Base-by-base conservation (phyloP, 192 early-diverging fungal genomes). In the Irineochytrium annulatum region DNA sequence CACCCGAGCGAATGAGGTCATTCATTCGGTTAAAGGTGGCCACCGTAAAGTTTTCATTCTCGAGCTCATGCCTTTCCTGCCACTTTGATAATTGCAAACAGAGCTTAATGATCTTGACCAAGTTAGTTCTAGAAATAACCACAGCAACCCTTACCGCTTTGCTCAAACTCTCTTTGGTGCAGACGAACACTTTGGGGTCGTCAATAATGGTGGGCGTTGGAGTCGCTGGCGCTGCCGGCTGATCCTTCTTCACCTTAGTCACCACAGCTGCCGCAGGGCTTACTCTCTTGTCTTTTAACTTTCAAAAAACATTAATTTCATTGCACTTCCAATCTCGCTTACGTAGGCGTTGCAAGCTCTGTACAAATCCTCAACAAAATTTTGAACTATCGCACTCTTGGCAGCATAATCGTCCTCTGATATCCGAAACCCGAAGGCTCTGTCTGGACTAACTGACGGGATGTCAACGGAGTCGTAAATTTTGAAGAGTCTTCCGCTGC, bases 401-500 rank as follows among this genome's bases (percentile, higher is more conserved):
- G 60, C 56, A 17, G 31, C 56, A 41, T 82, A 82, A 48, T 77
- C 76, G 3, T 78, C 73, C 20, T 82, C 77, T 4, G 60, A 51
- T 17, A 82, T 39, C 43, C 54, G 48, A 39, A 76, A 79, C 0
- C 69, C 73, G 37, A 74, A 74, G 22, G 65, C 59, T 14, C 52
- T 37, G 4, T 74, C 57, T 4, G 69, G 77, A 6, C 69, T 60
- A 0, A 31, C 3, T 13, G 72, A 64, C n/a, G 63, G 68, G 2
- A 76, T 56, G 20, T 72, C 72, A 28, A 75, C 51, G 29, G 30
- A 55, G 1, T 76, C 80, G 34, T 77, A 71, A 0, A 61, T 43
- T 49, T 73, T 72, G 53, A 82, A 82, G 41, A 79, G 59, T 22
- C 74, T 63, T 2, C 80, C 80, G 8, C 53, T 76, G 13, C 77